Conservation (phyloP, 2,329 filamentous ascomycete species). For the Fusarium sp. region DNA sequence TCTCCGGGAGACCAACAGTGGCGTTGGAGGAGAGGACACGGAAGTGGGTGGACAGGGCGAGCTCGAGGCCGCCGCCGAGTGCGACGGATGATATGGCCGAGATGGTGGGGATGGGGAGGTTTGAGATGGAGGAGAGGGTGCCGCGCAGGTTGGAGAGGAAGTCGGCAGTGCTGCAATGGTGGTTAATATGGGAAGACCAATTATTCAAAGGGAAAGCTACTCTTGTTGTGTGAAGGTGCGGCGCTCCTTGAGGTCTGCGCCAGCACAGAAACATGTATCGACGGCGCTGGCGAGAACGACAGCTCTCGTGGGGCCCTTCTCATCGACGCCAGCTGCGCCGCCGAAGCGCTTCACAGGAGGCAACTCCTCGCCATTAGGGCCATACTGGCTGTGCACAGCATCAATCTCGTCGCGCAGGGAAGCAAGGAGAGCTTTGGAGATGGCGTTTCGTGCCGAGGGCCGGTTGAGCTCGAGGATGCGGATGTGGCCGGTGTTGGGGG, state of each 20-base stretch:
- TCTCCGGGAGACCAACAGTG: constrained; percentile 88
- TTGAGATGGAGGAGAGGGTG: constrained; percentile 81
- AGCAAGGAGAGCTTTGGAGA: constrained; percentile 83
- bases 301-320: constrained; percentile 78
- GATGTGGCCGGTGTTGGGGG: constrained; percentile 86
- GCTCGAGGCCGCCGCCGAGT: constrained; percentile 93
- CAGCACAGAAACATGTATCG: constrained; percentile 93
- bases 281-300: constrained; percentile 87
- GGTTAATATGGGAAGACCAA: constrained; percentile 9
- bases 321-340: constrained; percentile 60
- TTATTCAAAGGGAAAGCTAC: constrained; percentile 65
- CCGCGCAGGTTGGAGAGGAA: constrained; percentile 85
- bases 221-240: constrained; percentile 82
- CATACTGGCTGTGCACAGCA: constrained; percentile 77
- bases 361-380: constrained; percentile 68
- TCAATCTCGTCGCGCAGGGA: constrained; percentile 82
- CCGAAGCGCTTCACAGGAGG: constrained; percentile 59
- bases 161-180: constrained; percentile 74
- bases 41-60: constrained; percentile 90
- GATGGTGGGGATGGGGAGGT: constrained; percentile 90
- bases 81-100: constrained; percentile 88
- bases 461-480: constrained; percentile 91
- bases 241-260: constrained; percentile 94
- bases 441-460: constrained; percentile 88
- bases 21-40: constrained; percentile 88